Evolutionary conservation across 371 early-diverging fungal species (phyloP), one percentile per base, ranked within the genome.

Genomic region (Circinella umbellata): DNA sequence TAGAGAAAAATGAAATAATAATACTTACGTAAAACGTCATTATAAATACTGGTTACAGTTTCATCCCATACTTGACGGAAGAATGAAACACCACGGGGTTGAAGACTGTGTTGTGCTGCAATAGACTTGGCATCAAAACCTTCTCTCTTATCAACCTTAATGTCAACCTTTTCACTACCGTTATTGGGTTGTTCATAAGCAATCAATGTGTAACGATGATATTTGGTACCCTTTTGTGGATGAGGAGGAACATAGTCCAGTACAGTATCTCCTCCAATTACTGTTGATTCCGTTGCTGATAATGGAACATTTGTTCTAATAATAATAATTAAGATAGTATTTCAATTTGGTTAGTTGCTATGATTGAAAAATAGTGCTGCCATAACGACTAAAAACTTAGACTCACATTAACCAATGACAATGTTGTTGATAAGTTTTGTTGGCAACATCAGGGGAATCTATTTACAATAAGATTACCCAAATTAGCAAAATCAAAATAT

Each of bases 201-300:
- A 66, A 92, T 80, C 37, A 91, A 65, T 36, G 90, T 91, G 72
- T 93, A 93, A 37, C 95, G 89, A 70, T 95, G 95, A 64, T 84
- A 85, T 73, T 90, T 90, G 47, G 93, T 90, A 47, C 94, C 94
- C 69, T 88, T 87, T 60, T 92, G 88, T 42, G 95, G 95, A 73
- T 95, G 95, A 65, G 94, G 94, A 61, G 93, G 92, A 34, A 91
- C 62, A 72, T 94, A 95, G 8, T 86, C 78, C 42, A 93, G 73
- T 20, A 92, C 73, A n/a, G 81, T 78, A 47, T 89, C 82, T 17
- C 90, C 89, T 37, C 69, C 82, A 34, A 63, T 64, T 5, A 88
- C 80, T 13, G 70, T 64, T 11, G 81, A 63, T 69, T 85, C 73
- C 38, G 88, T 86, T 49, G 87, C 80, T 69, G 86, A 88, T 68